phyloP scores from a whole-genome alignment of 148 eudicot genomes.

The Vaccinium corymbosum region DNA sequence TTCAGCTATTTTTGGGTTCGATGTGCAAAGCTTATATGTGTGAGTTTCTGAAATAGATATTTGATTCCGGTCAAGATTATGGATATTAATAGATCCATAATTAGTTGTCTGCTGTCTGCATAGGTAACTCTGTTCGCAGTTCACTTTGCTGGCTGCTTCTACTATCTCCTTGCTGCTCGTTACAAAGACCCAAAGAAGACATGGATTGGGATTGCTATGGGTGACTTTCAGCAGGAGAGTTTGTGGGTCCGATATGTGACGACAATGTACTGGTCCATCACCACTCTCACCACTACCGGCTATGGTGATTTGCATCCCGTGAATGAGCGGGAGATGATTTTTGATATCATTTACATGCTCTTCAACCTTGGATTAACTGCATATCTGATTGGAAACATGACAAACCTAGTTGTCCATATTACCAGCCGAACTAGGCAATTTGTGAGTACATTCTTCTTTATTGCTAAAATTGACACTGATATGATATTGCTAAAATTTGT shows the following conservation, averaged over 20 bases:
- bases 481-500: too few species aligned
- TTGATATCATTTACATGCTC: conserved; percentile 63
- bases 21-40: conserved; percentile 57
- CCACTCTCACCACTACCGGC: conserved; percentile 71
- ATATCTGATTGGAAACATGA: conserved; percentile 89
- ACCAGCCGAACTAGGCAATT: conserved; percentile 68
- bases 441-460: conserved; percentile 45
- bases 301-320: conserved; percentile 87
- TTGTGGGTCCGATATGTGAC: conserved; percentile 52
- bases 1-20: conserved; percentile 63
- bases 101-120: conserved; percentile 10
- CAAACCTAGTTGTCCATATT: conserved; percentile 74
- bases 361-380: conserved; percentile 75
- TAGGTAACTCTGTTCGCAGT: conserved; percentile 78
- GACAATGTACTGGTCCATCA: conserved; percentile 77
- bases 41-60: conserved; percentile 34
- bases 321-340: conserved; percentile 60
- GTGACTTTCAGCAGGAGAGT: conserved; percentile 25
- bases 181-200: conserved; percentile 43
- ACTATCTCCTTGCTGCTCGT: conserved; percentile 49
- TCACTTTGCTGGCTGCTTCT: conserved; percentile 68
- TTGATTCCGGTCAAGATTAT: background rate
- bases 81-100: too few species aligned
- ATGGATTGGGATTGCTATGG: conserved; percentile 49
- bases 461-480: background rate